phyloP scores from a whole-genome alignment of 371 early-diverging fungal species.

The Rhizopus stolonifer region DNA sequence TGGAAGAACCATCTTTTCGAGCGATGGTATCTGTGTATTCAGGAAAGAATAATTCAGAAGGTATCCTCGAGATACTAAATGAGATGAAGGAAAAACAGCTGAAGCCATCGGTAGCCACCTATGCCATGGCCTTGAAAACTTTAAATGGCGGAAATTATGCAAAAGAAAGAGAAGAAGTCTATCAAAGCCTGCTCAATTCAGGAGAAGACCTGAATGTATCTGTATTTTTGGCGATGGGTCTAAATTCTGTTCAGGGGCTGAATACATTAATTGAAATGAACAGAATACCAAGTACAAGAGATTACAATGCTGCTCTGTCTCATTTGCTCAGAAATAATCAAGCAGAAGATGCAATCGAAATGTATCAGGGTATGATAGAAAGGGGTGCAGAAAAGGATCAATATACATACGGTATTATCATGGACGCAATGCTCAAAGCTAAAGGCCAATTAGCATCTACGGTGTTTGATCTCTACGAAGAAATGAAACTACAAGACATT shows the following conservation, averaged over 20 bases:
- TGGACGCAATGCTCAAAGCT: slow-evolving; percentile 41
- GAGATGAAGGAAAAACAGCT: slow-evolving; percentile 38
- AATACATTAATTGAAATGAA: slow-evolving; percentile 17
- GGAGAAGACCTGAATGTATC: slow-evolving; percentile 7
- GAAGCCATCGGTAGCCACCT: slow-evolving; percentile 27
- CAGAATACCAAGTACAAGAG: slow-evolving; percentile 10
- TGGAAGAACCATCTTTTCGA: slow-evolving; percentile 10
- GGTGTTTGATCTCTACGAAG: slow-evolving; percentile 36
- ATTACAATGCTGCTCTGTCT: slow-evolving; percentile 36
- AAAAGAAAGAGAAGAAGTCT: slow-evolving; percentile 13
- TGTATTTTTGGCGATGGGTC: slow-evolving; percentile 29
- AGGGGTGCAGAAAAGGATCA: slow-evolving; percentile 24
- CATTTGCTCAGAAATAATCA: slow-evolving; percentile 28
- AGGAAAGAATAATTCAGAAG: slow-evolving; percentile 14
- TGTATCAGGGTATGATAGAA: slow-evolving; percentile 31
- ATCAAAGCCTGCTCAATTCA: slow-evolving; percentile 16
- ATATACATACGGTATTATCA: slow-evolving; percentile 38
- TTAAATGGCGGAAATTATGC: slow-evolving; percentile 1
- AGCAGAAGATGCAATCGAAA: slow-evolving; percentile 30
- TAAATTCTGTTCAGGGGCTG: slow-evolving; percentile 26
- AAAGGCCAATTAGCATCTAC: slow-evolving; percentile 11
- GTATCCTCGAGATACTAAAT: slow-evolving; percentile 26
- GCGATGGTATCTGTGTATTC: slow-evolving; percentile 27
- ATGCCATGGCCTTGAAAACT: slow-evolving; percentile 25
- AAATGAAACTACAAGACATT: slow-evolving; percentile 31